These are phyloP conservation scores for Epichloe typhina DNA, from an alignment of 2,329 filamentous ascomycete genomes.

Conservation along the genomic window DNA sequence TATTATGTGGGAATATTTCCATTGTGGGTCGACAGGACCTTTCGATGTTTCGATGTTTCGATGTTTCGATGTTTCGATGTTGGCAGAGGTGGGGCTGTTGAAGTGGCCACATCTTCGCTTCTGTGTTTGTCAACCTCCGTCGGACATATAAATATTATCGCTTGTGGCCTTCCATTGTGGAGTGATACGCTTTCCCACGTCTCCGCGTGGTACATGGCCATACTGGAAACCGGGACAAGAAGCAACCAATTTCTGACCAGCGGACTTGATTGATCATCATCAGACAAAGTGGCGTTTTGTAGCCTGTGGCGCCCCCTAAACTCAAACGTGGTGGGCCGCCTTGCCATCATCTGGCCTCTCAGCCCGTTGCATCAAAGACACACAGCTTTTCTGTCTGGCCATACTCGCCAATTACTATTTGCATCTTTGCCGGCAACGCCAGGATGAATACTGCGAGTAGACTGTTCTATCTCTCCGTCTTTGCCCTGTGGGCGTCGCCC, in stretches of 20 bases:
- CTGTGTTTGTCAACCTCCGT: not conserved
- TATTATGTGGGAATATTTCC: no score
- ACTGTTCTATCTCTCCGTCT: conserved; percentile 42
- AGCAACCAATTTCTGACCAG: not conserved
- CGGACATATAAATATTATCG: not conserved
- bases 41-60: not conserved
- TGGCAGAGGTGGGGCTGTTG: not conserved
- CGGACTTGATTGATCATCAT: conserved; percentile 3
- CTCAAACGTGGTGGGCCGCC: not conserved
- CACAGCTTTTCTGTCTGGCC: not conserved
- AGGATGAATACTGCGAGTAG: conserved; percentile 40
- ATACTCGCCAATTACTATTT: not conserved
- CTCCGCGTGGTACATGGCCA: no score
- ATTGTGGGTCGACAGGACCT: not conserved
- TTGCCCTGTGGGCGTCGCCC: conserved; percentile 39
- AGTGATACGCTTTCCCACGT: no score
- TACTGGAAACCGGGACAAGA: no score
- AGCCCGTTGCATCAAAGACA: not conserved
- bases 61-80: not conserved
- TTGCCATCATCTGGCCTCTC: not conserved
- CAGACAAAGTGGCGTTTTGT: conserved; percentile 14
- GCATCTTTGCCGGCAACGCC: conserved; percentile 5
- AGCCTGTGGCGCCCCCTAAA: not conserved
- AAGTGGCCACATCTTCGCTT: not conserved
- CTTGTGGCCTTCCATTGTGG: not conserved